These are phyloP conservation scores for Coleophoma cylindrospora DNA, from an alignment of 2,329 filamentous ascomycete species.

Conservation along the genomic window DNA sequence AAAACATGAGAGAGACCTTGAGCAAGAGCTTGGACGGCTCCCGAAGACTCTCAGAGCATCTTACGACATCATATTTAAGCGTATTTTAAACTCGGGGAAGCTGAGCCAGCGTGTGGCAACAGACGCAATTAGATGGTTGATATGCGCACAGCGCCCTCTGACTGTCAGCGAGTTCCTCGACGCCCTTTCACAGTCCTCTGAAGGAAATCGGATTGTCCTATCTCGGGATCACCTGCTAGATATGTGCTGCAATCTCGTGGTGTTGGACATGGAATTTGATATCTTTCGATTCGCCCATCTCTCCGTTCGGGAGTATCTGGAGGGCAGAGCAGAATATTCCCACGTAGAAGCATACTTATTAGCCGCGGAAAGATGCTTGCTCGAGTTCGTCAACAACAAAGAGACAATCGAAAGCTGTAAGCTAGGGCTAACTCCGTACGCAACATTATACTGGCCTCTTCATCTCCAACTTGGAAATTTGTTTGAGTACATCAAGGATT, in stretches of 20 bases:
- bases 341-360: neutral
- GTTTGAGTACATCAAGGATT: neutral
- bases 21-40: conserved; percentile 1
- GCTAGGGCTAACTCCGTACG: neutral
- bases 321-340: neutral
- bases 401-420: neutral
- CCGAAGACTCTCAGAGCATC: conserved; percentile 1
- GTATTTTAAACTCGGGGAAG: neutral
- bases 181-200: neutral
- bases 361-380: conserved; percentile 1
- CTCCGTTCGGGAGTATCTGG: neutral
- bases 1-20: neutral
- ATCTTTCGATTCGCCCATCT: neutral
- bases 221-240: neutral
- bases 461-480: neutral
- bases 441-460: neutral
- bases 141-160: conserved; percentile 2
- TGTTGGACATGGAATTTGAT: neutral
- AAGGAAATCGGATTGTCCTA: neutral
- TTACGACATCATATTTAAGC: conserved; percentile 1
- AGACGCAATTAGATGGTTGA: neutral
- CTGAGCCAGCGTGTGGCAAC: neutral
- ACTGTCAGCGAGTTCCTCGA: neutral
- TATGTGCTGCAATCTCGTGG: neutral
- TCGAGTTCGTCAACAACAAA: neutral